phyloP scores from a whole-genome alignment of 495 filamentous ascomycete genomes.

The Xylaria palmicola region DNA sequence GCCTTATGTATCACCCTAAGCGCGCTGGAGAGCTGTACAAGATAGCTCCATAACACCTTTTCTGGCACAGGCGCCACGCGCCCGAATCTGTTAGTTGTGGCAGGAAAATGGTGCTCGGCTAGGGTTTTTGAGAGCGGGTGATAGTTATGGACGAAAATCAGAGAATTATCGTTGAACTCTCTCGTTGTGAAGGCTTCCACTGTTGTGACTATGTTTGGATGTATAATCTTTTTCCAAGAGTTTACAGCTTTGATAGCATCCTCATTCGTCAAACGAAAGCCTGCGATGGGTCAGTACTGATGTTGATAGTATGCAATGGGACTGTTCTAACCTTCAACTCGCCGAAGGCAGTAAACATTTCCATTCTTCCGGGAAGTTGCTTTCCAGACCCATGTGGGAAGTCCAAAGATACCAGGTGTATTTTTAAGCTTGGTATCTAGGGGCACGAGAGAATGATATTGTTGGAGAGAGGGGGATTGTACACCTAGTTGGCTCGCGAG shows the following conservation, averaged over 20 bases:
- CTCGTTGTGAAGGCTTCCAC: slow-evolving; percentile 92
- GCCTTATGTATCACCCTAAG: slow-evolving; percentile 80
- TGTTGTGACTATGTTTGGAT: slow-evolving; percentile 78
- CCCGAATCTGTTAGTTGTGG: slow-evolving; percentile 45
- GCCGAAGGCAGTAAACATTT: slow-evolving; percentile 75
- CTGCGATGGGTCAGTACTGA: slow-evolving; percentile 18
- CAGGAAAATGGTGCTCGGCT: slow-evolving; percentile 74
- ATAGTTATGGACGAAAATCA: slow-evolving; percentile 92
- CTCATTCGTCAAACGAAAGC: slow-evolving; percentile 75
- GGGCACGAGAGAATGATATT: slow-evolving; percentile 89
- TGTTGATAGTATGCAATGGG: neutral
- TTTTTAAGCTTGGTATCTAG: slow-evolving; percentile 75
- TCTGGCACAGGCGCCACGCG: slow-evolving; percentile 61
- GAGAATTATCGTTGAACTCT: slow-evolving; percentile 89
- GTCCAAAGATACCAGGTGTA: slow-evolving; percentile 73
- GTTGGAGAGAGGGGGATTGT: slow-evolving; percentile 72
- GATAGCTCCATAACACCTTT: slow-evolving; percentile 83
- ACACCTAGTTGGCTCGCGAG: slow-evolving; percentile 63
- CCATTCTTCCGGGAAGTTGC: slow-evolving; percentile 87
- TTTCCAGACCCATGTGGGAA: slow-evolving; percentile 91
- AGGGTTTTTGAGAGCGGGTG: slow-evolving; percentile 89
- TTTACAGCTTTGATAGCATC: slow-evolving; percentile 81
- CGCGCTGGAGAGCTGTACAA: slow-evolving; percentile 87
- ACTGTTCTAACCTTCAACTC: slow-evolving; percentile 67
- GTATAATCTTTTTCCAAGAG: slow-evolving; percentile 86